phyloP scores from a whole-genome alignment of 2,329 filamentous ascomycete genomes.

The Emergomyces pasteurianus region DNA sequence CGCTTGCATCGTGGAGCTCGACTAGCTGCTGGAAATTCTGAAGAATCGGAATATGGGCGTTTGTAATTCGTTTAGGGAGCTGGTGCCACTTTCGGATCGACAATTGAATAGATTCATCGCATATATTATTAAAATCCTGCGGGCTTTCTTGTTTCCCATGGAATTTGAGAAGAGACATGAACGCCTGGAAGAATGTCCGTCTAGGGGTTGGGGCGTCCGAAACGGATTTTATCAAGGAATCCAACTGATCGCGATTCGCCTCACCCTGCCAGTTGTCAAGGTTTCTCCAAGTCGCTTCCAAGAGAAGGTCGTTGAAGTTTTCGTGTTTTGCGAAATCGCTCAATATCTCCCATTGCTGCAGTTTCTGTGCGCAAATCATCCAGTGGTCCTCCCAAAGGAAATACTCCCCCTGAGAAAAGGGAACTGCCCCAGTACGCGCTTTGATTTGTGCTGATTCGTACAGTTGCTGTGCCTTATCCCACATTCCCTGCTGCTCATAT shows the following conservation, averaged over 20 bases:
- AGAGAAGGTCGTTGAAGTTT: constrained; percentile 88
- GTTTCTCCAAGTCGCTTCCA: constrained; percentile 92
- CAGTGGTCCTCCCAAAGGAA: constrained; percentile 99
- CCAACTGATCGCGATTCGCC: constrained; percentile 77
- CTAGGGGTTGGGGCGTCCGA: constrained; percentile 94
- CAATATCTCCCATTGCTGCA: constrained; percentile 97
- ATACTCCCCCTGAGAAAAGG: constrained; percentile 93
- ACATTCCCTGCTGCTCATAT: constrained; percentile 98
- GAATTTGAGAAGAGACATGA: constrained; percentile 90
- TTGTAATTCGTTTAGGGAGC: constrained; percentile 82
- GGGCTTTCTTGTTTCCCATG: constrained; percentile 75
- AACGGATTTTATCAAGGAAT: constrained; percentile 88
- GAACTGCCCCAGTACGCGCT: constrained; percentile 86
- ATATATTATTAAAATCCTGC: constrained; percentile 75
- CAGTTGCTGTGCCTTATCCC: constrained; percentile 96
- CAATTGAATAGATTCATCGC: constrained; percentile 93
- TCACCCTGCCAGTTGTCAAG: constrained; percentile 87
- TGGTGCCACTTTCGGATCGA: constrained; percentile 99
- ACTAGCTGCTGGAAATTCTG: constrained; percentile 98
- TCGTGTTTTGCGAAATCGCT: constrained; percentile 98
- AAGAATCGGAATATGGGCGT: constrained; percentile 85
- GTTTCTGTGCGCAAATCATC: constrained; percentile 92
- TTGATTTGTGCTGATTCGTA: constrained; percentile 97
- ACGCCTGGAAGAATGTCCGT: constrained; percentile 93
- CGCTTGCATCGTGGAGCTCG: constrained; percentile 91